Conservation (phyloP, 306 rosid genomes). For the Glycine tomentella region DNA sequence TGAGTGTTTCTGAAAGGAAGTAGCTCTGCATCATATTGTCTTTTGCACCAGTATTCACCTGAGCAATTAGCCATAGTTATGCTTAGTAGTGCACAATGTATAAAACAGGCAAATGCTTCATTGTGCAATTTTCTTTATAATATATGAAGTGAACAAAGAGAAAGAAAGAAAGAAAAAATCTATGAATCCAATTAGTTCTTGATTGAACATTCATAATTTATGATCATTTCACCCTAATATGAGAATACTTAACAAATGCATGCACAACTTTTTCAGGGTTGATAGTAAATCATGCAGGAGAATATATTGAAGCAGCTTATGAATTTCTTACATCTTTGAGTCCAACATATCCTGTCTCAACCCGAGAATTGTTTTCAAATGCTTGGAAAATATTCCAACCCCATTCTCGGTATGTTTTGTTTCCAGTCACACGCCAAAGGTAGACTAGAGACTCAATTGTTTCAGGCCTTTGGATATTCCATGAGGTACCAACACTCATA, state of each 20-base stretch:
- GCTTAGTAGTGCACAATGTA: slow-evolving; percentile 33
- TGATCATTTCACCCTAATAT: slow-evolving; percentile 16
- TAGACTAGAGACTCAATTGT: slow-evolving; percentile 93
- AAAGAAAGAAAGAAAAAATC: background rate
- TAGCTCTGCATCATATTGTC: slow-evolving; percentile 76
- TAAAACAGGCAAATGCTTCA: background rate
- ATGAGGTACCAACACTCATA: slow-evolving; percentile 90
- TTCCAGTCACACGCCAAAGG: slow-evolving; percentile 93
- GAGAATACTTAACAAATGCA: slow-evolving; percentile 16
- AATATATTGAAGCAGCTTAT: slow-evolving; percentile 27
- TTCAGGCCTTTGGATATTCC: slow-evolving; percentile 98
- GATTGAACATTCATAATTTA: slow-evolving; percentile 17
- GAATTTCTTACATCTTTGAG: slow-evolving; percentile 83
- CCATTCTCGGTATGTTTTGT: slow-evolving; percentile 98
- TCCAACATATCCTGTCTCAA: slow-evolving; percentile 92
- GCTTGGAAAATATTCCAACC: slow-evolving; percentile 98
- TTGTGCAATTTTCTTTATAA: slow-evolving; percentile 7
- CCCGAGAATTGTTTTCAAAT: slow-evolving; percentile 88
- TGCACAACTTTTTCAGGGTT: slow-evolving; percentile 34
- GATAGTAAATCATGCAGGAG: background rate
- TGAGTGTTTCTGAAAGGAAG: slow-evolving; percentile 75
- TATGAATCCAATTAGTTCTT: slow-evolving; percentile 1
- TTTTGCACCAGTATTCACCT: slow-evolving; percentile 60
- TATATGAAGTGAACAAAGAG: slow-evolving; percentile 24
- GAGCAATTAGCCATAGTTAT: slow-evolving; percentile 30